phyloP scores from a whole-genome alignment of 1,139 yeast genomes.

The Yamadazyma oceani region DNA sequence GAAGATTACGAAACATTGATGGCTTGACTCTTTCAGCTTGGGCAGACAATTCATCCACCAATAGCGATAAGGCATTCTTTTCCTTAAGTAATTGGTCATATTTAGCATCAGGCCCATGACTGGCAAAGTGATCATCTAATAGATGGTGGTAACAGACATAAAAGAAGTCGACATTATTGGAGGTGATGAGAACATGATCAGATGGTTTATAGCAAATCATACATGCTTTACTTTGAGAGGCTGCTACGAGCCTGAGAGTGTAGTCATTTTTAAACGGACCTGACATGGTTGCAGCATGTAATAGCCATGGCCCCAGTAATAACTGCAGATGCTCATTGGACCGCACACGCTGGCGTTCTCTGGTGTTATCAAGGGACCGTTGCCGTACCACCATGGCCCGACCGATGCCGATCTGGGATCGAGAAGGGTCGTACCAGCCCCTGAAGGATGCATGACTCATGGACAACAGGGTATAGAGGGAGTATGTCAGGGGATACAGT shows the following conservation, averaged over 20 bases:
- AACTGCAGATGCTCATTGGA: background rate
- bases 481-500: too few relatives aligned
- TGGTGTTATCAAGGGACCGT: too few relatives aligned
- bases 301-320: too few relatives aligned
- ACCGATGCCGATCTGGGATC: too few relatives aligned
- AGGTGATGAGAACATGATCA: slow-evolving; percentile 56
- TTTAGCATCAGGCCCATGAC: slow-evolving; percentile 47
- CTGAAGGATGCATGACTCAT: too few relatives aligned
- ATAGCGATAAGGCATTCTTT: slow-evolving; percentile 37
- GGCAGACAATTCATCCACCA: slow-evolving; percentile 34
- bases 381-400: too few relatives aligned
- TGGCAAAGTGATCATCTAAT: slow-evolving; percentile 61
- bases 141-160: slow-evolving; percentile 69
- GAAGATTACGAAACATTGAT: slow-evolving; percentile 30
- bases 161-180: slow-evolving; percentile 59
- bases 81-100: slow-evolving; percentile 44
- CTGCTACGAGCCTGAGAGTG: slow-evolving; percentile 56
- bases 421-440: too few relatives aligned
- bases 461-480: too few relatives aligned
- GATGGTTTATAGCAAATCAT: slow-evolving; percentile 68
- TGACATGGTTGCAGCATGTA: too few relatives aligned
- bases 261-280: slow-evolving; percentile 56
- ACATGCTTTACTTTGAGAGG: slow-evolving; percentile 58
- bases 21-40: slow-evolving; percentile 33
- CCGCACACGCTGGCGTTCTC: too few relatives aligned